Percentiles rank a stretch among this genome's conserved stretches.
These are phyloP conservation scores for Apiospora marii DNA, from an alignment of 2,329 filamentous ascomycete genomes.

Conservation along the genomic window DNA sequence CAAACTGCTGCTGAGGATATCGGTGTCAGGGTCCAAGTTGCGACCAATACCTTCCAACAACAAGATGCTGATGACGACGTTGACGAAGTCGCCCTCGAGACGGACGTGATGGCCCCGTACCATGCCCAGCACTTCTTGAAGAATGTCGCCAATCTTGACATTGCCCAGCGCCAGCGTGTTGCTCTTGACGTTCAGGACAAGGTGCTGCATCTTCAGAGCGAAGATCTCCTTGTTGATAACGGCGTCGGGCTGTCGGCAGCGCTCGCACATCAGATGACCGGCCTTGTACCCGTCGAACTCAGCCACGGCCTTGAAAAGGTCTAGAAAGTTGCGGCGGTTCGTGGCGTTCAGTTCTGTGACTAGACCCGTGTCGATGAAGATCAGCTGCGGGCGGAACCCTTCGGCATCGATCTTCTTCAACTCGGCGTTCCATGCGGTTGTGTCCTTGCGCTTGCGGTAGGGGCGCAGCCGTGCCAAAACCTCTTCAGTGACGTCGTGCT, in stretches of 20 bases:
- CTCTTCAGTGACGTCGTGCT: conserved; percentile 82
- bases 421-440: conserved; percentile 75
- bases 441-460: conserved; percentile 67
- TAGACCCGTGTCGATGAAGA: conserved; percentile 96
- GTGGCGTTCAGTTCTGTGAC: conserved; percentile 90
- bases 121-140: conserved; percentile 91
- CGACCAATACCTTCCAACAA: conserved; percentile 94
- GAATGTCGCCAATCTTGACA: conserved; percentile 93
- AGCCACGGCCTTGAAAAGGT: conserved; percentile 93
- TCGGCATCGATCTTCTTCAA: conserved; percentile 81
- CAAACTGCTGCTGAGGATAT: conserved; percentile 84
- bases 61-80: conserved; percentile 94
- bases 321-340: conserved; percentile 91
- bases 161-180: conserved; percentile 90
- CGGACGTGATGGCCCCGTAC: conserved; percentile 91
- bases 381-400: conserved; percentile 90
- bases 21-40: conserved; percentile 83
- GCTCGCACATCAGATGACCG: conserved; percentile 93
- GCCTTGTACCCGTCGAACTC: conserved; percentile 98
- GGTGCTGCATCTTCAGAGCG: conserved; percentile 94
- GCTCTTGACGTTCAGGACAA: conserved; percentile 90
- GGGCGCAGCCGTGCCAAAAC: conserved; percentile 83
- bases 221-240: conserved; percentile 92
- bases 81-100: conserved; percentile 96
- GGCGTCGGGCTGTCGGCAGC: conserved; percentile 89